phyloP scores from a whole-genome alignment of 2,329 filamentous ascomycete genomes.

The Botrytis cinerea region DNA sequence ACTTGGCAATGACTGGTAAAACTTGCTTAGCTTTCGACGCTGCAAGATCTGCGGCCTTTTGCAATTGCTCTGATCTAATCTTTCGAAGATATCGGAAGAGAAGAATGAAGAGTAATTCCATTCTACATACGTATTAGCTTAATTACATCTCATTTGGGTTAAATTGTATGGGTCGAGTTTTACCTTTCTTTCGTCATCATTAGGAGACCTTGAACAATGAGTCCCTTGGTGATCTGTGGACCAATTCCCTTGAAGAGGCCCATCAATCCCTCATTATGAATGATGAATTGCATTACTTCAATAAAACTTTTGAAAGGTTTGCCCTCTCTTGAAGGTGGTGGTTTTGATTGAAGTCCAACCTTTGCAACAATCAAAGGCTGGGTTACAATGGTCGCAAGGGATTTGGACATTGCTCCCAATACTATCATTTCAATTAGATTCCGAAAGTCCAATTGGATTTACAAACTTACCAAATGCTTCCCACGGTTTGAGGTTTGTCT shows the following conservation, averaged over 20 bases:
- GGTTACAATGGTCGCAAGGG: slow-evolving; percentile 85
- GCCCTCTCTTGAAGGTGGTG: slow-evolving; percentile 78
- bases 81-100: slow-evolving; percentile 80
- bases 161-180: slow-evolving; percentile 32
- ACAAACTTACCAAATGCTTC: slow-evolving; percentile 83
- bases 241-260: slow-evolving; percentile 97
- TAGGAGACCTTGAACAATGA: slow-evolving; percentile 89
- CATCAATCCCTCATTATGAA: slow-evolving; percentile 78
- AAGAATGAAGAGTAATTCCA: slow-evolving; percentile 85
- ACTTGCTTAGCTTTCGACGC: slow-evolving; percentile 57
- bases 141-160: slow-evolving; percentile 3
- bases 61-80: slow-evolving; percentile 68
- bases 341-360: slow-evolving; percentile 91
- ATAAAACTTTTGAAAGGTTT: slow-evolving; percentile 92
- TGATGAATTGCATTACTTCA: slow-evolving; percentile 93
- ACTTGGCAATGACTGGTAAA: slow-evolving; percentile 39
- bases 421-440: slow-evolving; percentile 52
- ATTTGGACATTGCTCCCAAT: slow-evolving; percentile 89
- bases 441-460: neutral
- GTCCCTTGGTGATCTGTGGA: slow-evolving; percentile 88
- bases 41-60: slow-evolving; percentile 64
- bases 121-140: slow-evolving; percentile 50
- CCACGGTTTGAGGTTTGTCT: slow-evolving; percentile 72
- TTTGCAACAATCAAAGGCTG: slow-evolving; percentile 98
- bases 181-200: slow-evolving; percentile 99